Evolutionary conservation across 1,284 basidiomycete species (phyloP), one percentile per base, ranked within the genome.

Genomic region (Dichomitus squalens): DNA sequence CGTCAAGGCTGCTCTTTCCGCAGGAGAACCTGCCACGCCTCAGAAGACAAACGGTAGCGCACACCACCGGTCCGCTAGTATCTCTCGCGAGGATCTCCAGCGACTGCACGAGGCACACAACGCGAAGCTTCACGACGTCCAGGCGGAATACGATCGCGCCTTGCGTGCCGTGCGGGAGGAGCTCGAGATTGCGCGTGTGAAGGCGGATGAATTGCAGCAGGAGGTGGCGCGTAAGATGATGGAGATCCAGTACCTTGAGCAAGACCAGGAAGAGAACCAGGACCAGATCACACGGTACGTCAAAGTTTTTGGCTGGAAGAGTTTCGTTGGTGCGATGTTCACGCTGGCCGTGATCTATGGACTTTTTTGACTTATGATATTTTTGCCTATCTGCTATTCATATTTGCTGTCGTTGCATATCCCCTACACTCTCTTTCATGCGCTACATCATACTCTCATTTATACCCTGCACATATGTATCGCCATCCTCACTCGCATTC

Each of bases 261-360:
- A 85, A 68, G 88, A 92, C 33, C 83, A 87, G 66, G 88, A 91
- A 41, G 91, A 93, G 64, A 84, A 69, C 60, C 78, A 85, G 65
- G 88, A 91, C 66, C 80, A 85, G 59, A 85, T 92, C 57, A 85
- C 85, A 68, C 82, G 86, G 91, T 92, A 87, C 77, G 89, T 87
- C 65, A 77, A 73, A 66, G 75, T 83, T 67, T 84, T 84, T 72
- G 77, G 80, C 63, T 73, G 83, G 65, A 84, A 86, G 71, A 79
- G 79, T 69, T 82, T 85, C 63, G 68, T 83, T 58, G 79, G 81
- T 63, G 79, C 77, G 63, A 70, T 81, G 59, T 72, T 82, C 68
- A 77, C 80, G 66, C 75, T 87, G 72, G 84, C 75, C 72, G 78
- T 82, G 68, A 74, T 86, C 63, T 80, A 79, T 67, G 79, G 79